Evolutionary conservation across 2,329 filamentous ascomycete species (phyloP).

Genomic region (Plectosphaerella sp.): DNA sequence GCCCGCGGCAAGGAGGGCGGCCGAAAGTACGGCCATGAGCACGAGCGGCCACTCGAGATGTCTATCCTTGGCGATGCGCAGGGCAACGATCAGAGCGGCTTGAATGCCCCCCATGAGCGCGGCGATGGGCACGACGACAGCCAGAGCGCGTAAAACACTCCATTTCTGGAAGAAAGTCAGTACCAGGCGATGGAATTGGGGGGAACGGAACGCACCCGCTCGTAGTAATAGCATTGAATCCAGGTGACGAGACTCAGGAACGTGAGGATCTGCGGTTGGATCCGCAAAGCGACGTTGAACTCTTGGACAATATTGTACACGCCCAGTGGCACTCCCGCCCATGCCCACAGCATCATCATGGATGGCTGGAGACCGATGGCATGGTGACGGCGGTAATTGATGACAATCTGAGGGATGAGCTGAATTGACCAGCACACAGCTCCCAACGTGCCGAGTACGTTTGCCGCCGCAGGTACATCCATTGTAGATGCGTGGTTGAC

Average conservation of each 20-base stretch:
- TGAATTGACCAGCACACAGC: constrained; percentile 65
- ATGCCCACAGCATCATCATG: constrained; percentile 71
- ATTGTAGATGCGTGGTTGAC: constrained; percentile 24
- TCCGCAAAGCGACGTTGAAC: constrained; percentile 35
- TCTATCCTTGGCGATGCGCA: constrained; percentile 37
- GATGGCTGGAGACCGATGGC: constrained; percentile 60
- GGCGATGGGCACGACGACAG: constrained; percentile 46
- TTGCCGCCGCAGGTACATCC: constrained; percentile 51
- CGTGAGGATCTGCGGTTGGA: constrained; percentile 39
- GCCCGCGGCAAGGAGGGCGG: constrained; percentile 57
- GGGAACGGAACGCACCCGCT: constrained; percentile 24
- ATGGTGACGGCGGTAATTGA: constrained; percentile 64
- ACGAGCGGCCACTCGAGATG: constrained; percentile 57
- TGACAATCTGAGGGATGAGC: constrained; percentile 63
- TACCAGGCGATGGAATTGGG: neutral
- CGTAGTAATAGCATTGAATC: constrained; percentile 39
- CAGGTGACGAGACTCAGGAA: constrained; percentile 36
- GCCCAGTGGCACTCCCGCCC: constrained; percentile 63
- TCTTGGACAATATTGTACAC: constrained; percentile 38
- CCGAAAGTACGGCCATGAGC: constrained; percentile 63
- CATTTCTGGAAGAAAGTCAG: constrained; percentile 37
- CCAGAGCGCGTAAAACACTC: constrained; percentile 41
- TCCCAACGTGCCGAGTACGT: constrained; percentile 55
- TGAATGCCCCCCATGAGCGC: constrained; percentile 56
- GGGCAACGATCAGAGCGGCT: constrained; percentile 52